These are phyloP conservation scores for Sphaerostilbella broomeana DNA, from an alignment of 2,329 filamentous ascomycete species.

Conservation along the genomic window DNA sequence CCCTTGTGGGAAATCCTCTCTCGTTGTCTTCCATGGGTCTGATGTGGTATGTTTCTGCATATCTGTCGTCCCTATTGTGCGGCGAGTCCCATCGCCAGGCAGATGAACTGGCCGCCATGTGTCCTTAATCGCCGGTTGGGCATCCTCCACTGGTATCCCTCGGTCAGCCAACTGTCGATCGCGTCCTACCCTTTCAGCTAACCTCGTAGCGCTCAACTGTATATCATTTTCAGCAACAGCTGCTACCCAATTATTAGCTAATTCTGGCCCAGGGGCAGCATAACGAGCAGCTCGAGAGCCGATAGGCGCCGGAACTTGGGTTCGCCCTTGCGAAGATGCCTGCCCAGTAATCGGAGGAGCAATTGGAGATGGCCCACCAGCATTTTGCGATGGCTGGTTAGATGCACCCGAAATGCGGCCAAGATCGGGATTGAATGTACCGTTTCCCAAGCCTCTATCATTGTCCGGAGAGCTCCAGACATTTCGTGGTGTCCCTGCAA, in stretches of 20 bases:
- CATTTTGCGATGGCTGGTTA: conserved; percentile 26
- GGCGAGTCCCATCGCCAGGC: conserved; percentile 31
- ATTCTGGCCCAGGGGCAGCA: conserved; percentile 23
- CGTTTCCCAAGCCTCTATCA: conserved; percentile 68
- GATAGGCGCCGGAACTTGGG: conserved; percentile 27
- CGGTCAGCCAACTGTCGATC: conserved; percentile 40
- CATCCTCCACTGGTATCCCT: conserved; percentile 37
- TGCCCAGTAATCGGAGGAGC: conserved; percentile 29
- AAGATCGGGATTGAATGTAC: conserved; percentile 63
- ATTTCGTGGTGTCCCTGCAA: conserved; percentile 43
- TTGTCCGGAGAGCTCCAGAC: conserved; percentile 72
- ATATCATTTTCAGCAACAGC: conserved; percentile 43
- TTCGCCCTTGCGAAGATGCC: conserved; percentile 21
- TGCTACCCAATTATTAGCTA: conserved; percentile 37
- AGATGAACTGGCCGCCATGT: conserved; percentile 44
- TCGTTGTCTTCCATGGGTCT: conserved; percentile 25
- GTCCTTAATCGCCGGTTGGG: conserved; percentile 45
- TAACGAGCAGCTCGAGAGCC: conserved; percentile 26
- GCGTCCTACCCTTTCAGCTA: conserved; percentile 34
- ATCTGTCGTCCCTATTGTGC: conserved; percentile 20
- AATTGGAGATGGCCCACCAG: conserved; percentile 40
- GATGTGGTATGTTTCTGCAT: conserved; percentile 23
- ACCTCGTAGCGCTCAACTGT: conserved; percentile 33
- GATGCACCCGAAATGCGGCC: conserved; percentile 39
- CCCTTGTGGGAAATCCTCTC: conserved; percentile 21